Conservation (phyloP, 2,329 filamentous ascomycete species). For the Phialemonium atrogriseum region DNA sequence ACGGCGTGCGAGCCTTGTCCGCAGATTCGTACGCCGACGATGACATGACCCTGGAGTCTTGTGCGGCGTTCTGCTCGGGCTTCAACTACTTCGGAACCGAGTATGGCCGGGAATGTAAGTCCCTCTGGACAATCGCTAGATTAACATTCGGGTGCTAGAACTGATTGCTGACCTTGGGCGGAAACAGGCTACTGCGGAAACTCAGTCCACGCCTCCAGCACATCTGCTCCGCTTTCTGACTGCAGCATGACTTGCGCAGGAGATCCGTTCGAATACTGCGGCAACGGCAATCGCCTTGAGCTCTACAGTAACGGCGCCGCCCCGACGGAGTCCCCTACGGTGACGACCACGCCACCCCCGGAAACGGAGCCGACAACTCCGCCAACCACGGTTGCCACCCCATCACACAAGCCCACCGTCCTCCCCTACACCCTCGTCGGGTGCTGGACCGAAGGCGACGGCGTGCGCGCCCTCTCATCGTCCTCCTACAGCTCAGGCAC, state of each 20-base stretch:
- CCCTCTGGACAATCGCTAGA: too few species aligned
- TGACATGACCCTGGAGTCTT: conserved; percentile 28
- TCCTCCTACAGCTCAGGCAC: conserved; percentile 28
- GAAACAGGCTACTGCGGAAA: conserved; percentile 29
- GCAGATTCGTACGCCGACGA: conserved; percentile 20
- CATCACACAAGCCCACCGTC: conserved; percentile 25
- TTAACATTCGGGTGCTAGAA: too few species aligned
- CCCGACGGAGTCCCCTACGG: not conserved
- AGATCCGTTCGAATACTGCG: conserved; percentile 27
- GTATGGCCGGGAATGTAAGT: conserved; percentile 26
- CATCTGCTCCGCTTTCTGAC: conserved; percentile 20
- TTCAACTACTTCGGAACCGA: conserved; percentile 28
- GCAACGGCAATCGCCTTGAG: conserved; percentile 26
- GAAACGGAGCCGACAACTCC: conserved; percentile 1
- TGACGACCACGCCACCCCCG: conserved; percentile 7
- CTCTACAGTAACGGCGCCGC: conserved; percentile 21
- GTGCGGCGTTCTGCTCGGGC: conserved; percentile 23
- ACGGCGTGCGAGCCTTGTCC: conserved; percentile 25
- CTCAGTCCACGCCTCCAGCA: conserved; percentile 22
- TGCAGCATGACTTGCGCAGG: conserved; percentile 30
- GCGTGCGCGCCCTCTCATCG: conserved; percentile 30
- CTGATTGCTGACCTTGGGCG: conserved; percentile 7
- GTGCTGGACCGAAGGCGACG: conserved; percentile 37
- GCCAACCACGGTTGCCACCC: conserved; percentile 6
- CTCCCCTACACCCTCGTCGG: conserved; percentile 34